Evolutionary conservation across 305 asterid species (phyloP).

Genomic region (Fraxinus dipetala): DNA sequence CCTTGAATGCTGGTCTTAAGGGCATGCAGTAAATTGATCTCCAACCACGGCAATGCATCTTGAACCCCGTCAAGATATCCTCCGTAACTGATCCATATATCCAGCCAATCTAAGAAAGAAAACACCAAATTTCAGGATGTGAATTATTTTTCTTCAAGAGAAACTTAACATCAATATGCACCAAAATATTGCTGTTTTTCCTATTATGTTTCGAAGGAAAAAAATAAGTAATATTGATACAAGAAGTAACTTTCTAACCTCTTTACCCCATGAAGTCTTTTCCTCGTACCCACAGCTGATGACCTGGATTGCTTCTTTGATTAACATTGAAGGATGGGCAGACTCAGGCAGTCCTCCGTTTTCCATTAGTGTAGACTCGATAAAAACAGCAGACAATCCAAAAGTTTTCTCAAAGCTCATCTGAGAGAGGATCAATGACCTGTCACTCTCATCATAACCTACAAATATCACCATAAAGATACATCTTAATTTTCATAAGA

Average conservation of each 20-base stretch:
- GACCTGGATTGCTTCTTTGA: constrained; percentile 94
- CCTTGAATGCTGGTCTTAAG: constrained; percentile 86
- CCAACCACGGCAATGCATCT: constrained; percentile 99
- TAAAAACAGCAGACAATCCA: constrained; percentile 79
- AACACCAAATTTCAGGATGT: background rate
- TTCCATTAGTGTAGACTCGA: constrained; percentile 91
- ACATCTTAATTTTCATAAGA: constrained; percentile 2
- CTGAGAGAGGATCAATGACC: constrained; percentile 87
- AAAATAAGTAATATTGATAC: background rate
- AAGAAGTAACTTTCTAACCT: constrained; percentile 44
- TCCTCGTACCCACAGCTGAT: constrained; percentile 95
- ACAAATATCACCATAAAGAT: constrained; percentile 11
- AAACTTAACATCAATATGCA: background rate
- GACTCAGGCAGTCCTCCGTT: constrained; percentile 84
- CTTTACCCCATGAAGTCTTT: constrained; percentile 99
- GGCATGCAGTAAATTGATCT: constrained; percentile 98
- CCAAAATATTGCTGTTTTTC: background rate
- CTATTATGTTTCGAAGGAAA: background rate
- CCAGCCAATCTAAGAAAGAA: constrained; percentile 74
- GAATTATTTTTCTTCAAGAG: background rate
- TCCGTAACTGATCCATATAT: constrained; percentile 93
- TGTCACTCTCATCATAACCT: constrained; percentile 88
- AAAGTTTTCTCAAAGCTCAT: constrained; percentile 95
- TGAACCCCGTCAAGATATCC: constrained; percentile 97
- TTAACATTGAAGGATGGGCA: constrained; percentile 69